A percentile compares a stretch with the other conserved stretches of the same genome.
Evolutionary conservation across 768 basidiomycete genomes (phyloP).

Genomic region (Russula vinacea): DNA sequence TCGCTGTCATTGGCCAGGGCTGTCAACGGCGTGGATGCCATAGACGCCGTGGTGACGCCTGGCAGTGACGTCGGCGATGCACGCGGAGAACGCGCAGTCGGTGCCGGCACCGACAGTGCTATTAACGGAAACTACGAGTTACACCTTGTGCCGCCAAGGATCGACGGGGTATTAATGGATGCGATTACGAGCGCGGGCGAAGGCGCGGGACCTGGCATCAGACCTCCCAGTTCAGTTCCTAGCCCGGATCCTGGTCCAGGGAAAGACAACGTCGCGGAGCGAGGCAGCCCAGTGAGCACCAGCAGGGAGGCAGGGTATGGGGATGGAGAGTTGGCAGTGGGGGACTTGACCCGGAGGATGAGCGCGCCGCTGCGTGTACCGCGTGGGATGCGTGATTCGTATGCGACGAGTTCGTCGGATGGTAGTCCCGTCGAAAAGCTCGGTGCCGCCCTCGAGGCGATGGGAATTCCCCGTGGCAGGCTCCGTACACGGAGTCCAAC

Average conservation of each 20-base stretch:
- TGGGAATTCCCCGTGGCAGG: slow-evolving; percentile 47
- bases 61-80: slow-evolving; percentile 28
- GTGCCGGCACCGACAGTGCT: neutral
- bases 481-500: slow-evolving; percentile 51
- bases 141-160: slow-evolving; percentile 5
- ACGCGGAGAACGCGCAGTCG: slow-evolving; percentile 1
- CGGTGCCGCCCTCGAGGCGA: slow-evolving; percentile 37
- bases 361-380: slow-evolving; percentile 35
- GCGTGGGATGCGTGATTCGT: slow-evolving; percentile 32
- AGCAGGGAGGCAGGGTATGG: slow-evolving; percentile 10
- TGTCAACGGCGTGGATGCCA: slow-evolving; percentile 4
- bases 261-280: neutral
- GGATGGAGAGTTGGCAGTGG: slow-evolving; percentile 7
- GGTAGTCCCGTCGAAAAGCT: slow-evolving; percentile 45
- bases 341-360: slow-evolving; percentile 1
- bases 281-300: slow-evolving; percentile 6
- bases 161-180: slow-evolving; percentile 5
- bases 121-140: slow-evolving; percentile 15
- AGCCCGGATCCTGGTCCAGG: neutral
- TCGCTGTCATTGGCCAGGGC: slow-evolving; percentile 20
- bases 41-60: slow-evolving; percentile 21
- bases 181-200: slow-evolving; percentile 7
- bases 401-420: slow-evolving; percentile 48
- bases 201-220: neutral
- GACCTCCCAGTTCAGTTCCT: neutral